Percentiles rank a stretch among this genome's conserved stretches.
phyloP scores from a whole-genome alignment of 805 yeast species.

The Lipomyces sp. region DNA sequence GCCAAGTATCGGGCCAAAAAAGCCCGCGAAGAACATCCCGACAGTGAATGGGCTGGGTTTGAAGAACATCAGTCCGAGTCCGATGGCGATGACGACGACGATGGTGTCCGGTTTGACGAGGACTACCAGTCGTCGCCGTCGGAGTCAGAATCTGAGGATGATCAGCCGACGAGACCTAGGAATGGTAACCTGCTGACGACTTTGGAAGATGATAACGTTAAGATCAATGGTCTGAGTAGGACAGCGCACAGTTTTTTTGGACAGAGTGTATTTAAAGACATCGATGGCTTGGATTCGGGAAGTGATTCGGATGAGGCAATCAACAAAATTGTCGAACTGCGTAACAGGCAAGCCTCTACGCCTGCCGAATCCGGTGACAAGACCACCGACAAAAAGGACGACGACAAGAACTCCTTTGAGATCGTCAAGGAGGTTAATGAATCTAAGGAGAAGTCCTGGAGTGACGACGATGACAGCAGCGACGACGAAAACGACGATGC shows the following conservation, averaged over 20 bases:
- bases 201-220: slow-evolving; percentile 36
- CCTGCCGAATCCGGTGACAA: slow-evolving; percentile 30
- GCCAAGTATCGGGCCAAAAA: slow-evolving; percentile 59
- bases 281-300: slow-evolving; percentile 41
- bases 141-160: slow-evolving; percentile 38
- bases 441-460: slow-evolving; percentile 13
- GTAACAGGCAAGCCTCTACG: slow-evolving; percentile 16
- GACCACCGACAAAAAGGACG: slow-evolving; percentile 33
- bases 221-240: slow-evolving; percentile 43
- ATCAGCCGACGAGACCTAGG: slow-evolving; percentile 32
- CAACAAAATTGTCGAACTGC: slow-evolving; percentile 18
- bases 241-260: slow-evolving; percentile 49
- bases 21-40: slow-evolving; percentile 55
- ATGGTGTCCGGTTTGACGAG: slow-evolving; percentile 43
- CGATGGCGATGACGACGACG: slow-evolving; percentile 43
- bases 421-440: slow-evolving; percentile 23
- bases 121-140: slow-evolving; percentile 44
- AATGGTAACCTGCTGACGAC: slow-evolving; percentile 35
- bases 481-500: slow-evolving; percentile 33
- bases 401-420: slow-evolving; percentile 30
- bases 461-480: slow-evolving; percentile 46
- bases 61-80: slow-evolving; percentile 34
- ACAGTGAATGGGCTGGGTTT: slow-evolving; percentile 58
- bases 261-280: slow-evolving; percentile 46
- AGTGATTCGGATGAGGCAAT: slow-evolving; percentile 40